Conservation (phyloP, 1,139 yeast species). For the Yamadazyma buinensis region DNA sequence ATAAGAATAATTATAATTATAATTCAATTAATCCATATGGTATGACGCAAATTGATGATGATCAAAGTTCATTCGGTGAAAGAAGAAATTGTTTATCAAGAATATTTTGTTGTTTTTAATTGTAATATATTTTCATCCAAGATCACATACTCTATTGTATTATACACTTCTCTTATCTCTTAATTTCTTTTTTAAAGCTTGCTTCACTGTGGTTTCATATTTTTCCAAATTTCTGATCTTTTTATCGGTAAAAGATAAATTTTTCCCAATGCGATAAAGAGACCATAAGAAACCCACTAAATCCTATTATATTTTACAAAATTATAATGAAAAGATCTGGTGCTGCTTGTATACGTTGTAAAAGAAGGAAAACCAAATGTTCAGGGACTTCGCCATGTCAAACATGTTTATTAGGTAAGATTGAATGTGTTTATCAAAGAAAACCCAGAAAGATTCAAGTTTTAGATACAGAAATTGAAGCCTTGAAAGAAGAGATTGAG, state of each 20-base stretch:
- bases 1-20: constrained; percentile 24
- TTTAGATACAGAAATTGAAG: constrained; percentile 23
- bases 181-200: too few relatives aligned
- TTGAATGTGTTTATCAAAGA: constrained; percentile 21
- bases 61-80: constrained; percentile 32
- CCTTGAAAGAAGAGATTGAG: constrained; percentile 14
- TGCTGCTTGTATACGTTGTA: constrained; percentile 24
- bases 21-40: constrained; percentile 16
- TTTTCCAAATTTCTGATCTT: too few relatives aligned
- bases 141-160: too few relatives aligned
- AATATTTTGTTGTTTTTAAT: constrained; percentile 13
- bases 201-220: too few relatives aligned
- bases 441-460: constrained; percentile 20
- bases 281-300: too few relatives aligned
- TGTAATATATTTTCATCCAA: too few relatives aligned
- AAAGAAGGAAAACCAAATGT: constrained; percentile 25
- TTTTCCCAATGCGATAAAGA: too few relatives aligned
- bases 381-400: constrained; percentile 23
- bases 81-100: constrained; percentile 20
- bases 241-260: too few relatives aligned
- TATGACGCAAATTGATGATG: constrained; percentile 33
- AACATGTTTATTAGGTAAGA: constrained; percentile 15
- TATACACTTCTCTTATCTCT: too few relatives aligned
- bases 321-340: constrained; percentile 8
- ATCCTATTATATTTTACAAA: too few relatives aligned